Evolutionary conservation across 2,329 filamentous ascomycete species (phyloP).

Genomic region (Colletotrichum sp.): DNA sequence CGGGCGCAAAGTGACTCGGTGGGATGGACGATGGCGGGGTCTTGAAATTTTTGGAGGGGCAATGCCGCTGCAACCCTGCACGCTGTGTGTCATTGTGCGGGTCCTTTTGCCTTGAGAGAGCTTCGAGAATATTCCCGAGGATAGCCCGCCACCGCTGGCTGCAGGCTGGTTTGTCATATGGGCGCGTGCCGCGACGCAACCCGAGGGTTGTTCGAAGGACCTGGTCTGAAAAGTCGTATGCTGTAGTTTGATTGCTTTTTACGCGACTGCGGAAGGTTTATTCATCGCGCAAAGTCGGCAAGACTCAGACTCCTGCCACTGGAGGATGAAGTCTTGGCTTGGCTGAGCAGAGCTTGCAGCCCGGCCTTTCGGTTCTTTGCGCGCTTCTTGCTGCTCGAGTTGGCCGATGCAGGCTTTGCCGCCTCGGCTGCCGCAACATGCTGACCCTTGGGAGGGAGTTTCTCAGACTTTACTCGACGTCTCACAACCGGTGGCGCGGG

Average conservation of each 20-base stretch:
- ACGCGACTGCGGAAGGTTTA: neutral
- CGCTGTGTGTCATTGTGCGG: slow-evolving; percentile 20
- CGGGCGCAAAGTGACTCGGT: slow-evolving; percentile 16
- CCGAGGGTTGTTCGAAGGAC: neutral
- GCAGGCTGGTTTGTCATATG: neutral
- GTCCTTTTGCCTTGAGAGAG: slow-evolving; percentile 1
- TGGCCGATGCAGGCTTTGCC: slow-evolving; percentile 41
- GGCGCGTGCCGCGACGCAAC: neutral
- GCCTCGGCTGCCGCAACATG: neutral
- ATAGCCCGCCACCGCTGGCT: slow-evolving; percentile 1
- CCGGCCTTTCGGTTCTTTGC: slow-evolving; percentile 70
- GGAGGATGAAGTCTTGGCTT: slow-evolving; percentile 45
- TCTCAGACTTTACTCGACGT: slow-evolving; percentile 28
- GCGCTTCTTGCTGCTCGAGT: slow-evolving; percentile 68
- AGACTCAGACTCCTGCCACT: slow-evolving; percentile 51
- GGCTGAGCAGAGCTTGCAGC: slow-evolving; percentile 68
- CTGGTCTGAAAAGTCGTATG: neutral
- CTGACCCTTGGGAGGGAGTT: neutral
- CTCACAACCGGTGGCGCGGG: slow-evolving; percentile 19
- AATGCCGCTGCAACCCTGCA: slow-evolving; percentile 20
- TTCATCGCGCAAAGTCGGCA: slow-evolving; percentile 58
- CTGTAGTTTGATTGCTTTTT: accelerated
- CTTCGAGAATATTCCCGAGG: slow-evolving; percentile 24
- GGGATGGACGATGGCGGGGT: slow-evolving; percentile 23
- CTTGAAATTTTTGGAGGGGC: slow-evolving; percentile 29